phyloP scores from a whole-genome alignment of 495 filamentous ascomycete genomes.

The Baudoinia panamericana region DNA sequence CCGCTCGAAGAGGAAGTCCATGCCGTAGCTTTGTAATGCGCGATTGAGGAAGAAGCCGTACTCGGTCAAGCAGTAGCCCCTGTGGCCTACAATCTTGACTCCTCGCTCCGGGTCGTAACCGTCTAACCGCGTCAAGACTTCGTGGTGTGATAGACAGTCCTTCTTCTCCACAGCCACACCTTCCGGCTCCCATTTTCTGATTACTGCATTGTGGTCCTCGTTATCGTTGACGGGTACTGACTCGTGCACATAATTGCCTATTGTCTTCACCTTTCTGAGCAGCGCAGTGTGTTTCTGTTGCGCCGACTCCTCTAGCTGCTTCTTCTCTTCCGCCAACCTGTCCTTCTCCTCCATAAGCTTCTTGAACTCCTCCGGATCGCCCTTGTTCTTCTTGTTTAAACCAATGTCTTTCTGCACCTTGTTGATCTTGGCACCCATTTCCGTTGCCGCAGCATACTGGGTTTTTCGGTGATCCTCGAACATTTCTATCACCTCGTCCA shows the following conservation, averaged over 20 bases:
- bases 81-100: constrained; percentile 87
- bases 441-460: constrained; percentile 59
- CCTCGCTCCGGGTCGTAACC: constrained; percentile 91
- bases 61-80: constrained; percentile 80
- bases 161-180: constrained; percentile 55
- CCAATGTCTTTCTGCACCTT: constrained; percentile 79
- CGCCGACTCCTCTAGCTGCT: constrained; percentile 58
- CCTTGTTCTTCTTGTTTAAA: constrained; percentile 87
- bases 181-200: constrained; percentile 67
- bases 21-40: constrained; percentile 83
- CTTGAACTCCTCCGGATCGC: constrained; percentile 46
- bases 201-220: constrained; percentile 70
- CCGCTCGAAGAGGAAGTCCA: constrained; percentile 67
- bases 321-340: constrained; percentile 65
- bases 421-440: constrained; percentile 75
- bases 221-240: constrained; percentile 82
- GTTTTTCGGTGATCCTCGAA: constrained; percentile 74
- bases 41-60: constrained; percentile 92
- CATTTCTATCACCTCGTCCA: constrained; percentile 79
- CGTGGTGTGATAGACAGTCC: constrained; percentile 77
- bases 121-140: constrained; percentile 74
- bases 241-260: constrained; percentile 90
- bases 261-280: constrained; percentile 61
- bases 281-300: constrained; percentile 59
- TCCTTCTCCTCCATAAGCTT: constrained; percentile 63